Base-by-base conservation (phyloP, 2,329 filamentous ascomycete genomes). In the Lojkania enalia region DNA sequence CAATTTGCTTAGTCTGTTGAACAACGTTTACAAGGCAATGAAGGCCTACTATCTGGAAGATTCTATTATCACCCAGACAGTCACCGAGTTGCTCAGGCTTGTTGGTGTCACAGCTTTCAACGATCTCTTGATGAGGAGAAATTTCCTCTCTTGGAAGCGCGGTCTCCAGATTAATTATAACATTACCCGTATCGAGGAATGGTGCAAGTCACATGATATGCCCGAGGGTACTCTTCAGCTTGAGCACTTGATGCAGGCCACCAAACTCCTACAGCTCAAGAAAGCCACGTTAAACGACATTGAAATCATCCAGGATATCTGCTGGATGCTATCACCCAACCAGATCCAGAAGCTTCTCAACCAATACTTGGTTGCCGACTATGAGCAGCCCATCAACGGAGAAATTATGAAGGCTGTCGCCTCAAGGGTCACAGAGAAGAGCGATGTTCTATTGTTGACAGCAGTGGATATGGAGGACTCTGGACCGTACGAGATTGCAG, bases 181-280 rank as follows among this genome's bases (percentile, higher is more conserved):
- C 76, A 99, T 99, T 71, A 99, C 94, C 18, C 84, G 94, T 46
- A 99, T 99, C 53, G 94, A 99, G 72, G 94, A 99, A 74, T 99
- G 94, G 94, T 99, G 94, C 76, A 99, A 99, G 83, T 96, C 91
- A 66, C 95, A 99, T 70, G 94, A 97, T 61, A 97, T 99, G 92
- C 94, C 94, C 1, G 92, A 99, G 73, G 94, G 94, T 43, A 99
- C 92, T 20, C 80, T 99, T 41, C 92, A 97, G 75, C 81, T 99
- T 44, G 94, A 99, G 77, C 94, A 99, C 77, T 76, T 99, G 59
- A 99, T 99, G 94, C 92, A 97, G 88, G 94, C 94, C 41, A 99
- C 94, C 15, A 99, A 99, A 77, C 85, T 99, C 54, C 80, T 99
- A 54, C 94, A 99, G 72, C 79, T 99, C 53, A 99, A 99, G 85